These are phyloP conservation scores for Ashbya aceris DNA, from an alignment of 1,139 yeast genomes.

Conservation along the genomic window DNA sequence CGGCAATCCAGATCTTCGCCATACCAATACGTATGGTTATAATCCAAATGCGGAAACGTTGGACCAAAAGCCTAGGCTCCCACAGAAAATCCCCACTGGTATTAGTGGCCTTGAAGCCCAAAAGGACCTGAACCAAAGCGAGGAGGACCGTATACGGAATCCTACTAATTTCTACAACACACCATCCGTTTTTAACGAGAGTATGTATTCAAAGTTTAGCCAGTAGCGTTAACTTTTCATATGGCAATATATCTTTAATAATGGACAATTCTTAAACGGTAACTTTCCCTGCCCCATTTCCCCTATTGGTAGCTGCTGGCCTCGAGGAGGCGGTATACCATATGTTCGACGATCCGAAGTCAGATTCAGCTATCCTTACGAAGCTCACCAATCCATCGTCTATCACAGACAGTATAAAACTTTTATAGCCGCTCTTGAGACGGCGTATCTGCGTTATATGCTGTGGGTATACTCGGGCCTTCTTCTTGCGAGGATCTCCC, in stretches of 20 bases:
- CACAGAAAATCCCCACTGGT: conserved; percentile 1
- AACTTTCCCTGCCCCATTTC: not conserved
- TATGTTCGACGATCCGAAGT: conserved; percentile 39
- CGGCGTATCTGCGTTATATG: conserved; percentile 28
- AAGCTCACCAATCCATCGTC: conserved; percentile 70
- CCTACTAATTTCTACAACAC: conserved; percentile 34
- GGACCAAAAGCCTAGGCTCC: not conserved
- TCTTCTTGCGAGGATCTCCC: conserved; percentile 16
- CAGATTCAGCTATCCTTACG: conserved; percentile 48
- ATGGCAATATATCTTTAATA: not conserved
- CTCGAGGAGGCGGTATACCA: conserved; percentile 22
- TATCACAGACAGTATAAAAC: conserved; percentile 53
- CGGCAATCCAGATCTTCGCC: not conserved
- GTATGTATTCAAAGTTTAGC: conserved; percentile 33
- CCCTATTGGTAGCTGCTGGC: no score
- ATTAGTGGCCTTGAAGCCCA: not conserved
- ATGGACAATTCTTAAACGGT: not conserved
- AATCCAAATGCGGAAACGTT: no score
- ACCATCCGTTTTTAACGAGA: conserved; percentile 39
- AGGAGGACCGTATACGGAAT: conserved; percentile 19
- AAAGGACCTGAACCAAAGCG: conserved; percentile 3
- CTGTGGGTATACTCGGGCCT: conserved; percentile 26
- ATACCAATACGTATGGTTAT: no score
- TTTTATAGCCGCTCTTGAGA: conserved; percentile 41
- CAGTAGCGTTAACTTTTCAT: conserved; percentile 1